A percentile compares a stretch with the other conserved stretches of the same genome.
phyloP scores from a whole-genome alignment of 257 asterid genomes.

The Salvia hispanica region DNA sequence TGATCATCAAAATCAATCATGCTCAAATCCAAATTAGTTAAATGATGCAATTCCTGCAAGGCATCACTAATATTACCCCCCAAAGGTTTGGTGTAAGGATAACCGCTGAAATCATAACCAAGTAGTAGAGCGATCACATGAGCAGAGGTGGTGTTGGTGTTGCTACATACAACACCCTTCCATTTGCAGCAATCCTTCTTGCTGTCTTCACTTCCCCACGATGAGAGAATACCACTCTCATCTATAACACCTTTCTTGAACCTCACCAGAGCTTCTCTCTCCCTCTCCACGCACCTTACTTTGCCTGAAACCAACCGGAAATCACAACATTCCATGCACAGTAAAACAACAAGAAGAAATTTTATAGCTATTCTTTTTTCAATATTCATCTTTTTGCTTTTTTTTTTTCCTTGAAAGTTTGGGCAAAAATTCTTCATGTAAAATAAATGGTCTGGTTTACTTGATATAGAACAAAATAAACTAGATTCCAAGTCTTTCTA shows the following conservation, averaged over 20 bases:
- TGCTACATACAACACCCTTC: constrained; percentile 43
- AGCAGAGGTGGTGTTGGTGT: constrained; percentile 15
- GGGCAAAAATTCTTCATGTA: neutral
- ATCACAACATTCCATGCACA: neutral
- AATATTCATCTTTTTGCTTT: too few species aligned
- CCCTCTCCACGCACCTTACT: too few species aligned
- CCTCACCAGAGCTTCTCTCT: too few species aligned
- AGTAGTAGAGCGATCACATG: constrained; percentile 36
- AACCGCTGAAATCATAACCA: neutral
- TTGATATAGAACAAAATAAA: too few species aligned
- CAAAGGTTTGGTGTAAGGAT: neutral
- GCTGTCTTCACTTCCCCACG: constrained; percentile 40
- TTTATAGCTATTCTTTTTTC: neutral
- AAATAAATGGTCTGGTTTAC: neutral
- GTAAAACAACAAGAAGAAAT: neutral
- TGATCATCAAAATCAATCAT: constrained; percentile 17
- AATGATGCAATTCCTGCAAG: constrained; percentile 30
- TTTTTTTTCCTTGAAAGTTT: neutral
- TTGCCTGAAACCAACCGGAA: too few species aligned
- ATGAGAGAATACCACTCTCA: constrained; percentile 11
- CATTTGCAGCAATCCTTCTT: constrained; percentile 46
- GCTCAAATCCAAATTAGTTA: constrained; percentile 36
- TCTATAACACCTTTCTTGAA: constrained; percentile 25
- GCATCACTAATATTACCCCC: constrained; percentile 36
- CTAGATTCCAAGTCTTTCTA: too few species aligned